These are phyloP conservation scores for Hibiscus mutabilis DNA, from an alignment of 345 rosid genomes.

Conservation along the genomic window DNA sequence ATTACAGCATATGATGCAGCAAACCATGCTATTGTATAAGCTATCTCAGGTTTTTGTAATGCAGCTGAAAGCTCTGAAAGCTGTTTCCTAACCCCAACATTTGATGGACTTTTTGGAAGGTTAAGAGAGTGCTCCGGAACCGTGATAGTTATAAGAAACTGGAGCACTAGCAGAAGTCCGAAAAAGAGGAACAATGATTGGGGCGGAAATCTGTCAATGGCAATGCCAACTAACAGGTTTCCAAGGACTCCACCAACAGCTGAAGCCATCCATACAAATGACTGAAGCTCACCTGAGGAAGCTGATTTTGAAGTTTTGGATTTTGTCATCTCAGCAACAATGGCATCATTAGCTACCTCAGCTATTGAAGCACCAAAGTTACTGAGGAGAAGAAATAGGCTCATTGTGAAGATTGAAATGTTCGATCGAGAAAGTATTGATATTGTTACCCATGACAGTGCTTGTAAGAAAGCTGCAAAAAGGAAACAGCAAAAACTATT, in stretches of 20 bases:
- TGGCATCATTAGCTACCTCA: conserved; percentile 93
- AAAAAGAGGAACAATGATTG: conserved; percentile 51
- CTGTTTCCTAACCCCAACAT: conserved; percentile 50
- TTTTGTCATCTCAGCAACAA: conserved; percentile 72
- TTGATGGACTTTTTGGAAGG: conserved; percentile 47
- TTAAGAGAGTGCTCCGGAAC: conserved; percentile 55
- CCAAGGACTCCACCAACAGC: conserved; percentile 87
- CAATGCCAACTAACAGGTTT: conserved; percentile 68
- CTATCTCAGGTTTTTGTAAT: conserved; percentile 53
- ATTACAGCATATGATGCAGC: conserved; percentile 64
- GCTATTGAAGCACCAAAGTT: conserved; percentile 86
- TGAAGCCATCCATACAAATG: conserved; percentile 80
- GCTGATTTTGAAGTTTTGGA: conserved; percentile 32
- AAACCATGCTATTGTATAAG: conserved; percentile 62
- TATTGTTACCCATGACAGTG: conserved; percentile 72
- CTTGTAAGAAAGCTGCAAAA: conserved; percentile 75
- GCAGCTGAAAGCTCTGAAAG: conserved; percentile 50
- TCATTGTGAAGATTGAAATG: conserved; percentile 44
- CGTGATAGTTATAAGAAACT: conserved; percentile 51
- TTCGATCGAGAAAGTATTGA: conserved; percentile 53
- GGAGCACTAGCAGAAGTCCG: conserved; percentile 41
- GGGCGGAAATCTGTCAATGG: conserved; percentile 39
- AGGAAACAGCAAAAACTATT: neutral
- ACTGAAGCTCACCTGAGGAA: conserved; percentile 57
- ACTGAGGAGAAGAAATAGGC: conserved; percentile 60